phyloP scores from a whole-genome alignment of 2,329 filamentous ascomycete species.

The Ceratocystis diversiconidia region DNA sequence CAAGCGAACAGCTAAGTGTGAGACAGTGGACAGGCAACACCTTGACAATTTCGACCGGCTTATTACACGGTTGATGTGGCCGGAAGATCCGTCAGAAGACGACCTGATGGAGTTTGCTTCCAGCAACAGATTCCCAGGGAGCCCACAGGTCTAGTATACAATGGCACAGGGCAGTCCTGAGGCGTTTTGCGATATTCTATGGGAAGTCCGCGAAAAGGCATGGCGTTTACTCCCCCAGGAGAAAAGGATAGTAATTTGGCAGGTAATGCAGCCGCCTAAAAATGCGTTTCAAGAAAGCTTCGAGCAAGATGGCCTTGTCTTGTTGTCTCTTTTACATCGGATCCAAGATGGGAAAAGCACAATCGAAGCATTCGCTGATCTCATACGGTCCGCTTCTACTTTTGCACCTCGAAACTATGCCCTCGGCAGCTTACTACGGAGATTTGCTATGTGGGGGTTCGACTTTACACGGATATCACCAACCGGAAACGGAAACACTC shows the following conservation, averaged over 20 bases:
- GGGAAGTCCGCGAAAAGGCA: conserved; percentile 16
- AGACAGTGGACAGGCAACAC: conserved; percentile 5
- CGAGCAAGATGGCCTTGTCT: neutral
- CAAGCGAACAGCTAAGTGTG: neutral
- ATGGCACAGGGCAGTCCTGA: conserved; percentile 5
- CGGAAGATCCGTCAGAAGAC: neutral
- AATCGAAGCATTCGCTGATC: conserved; percentile 3
- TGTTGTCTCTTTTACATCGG: conserved; percentile 11
- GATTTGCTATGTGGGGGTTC: conserved; percentile 11
- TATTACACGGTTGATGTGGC: conserved; percentile 11
- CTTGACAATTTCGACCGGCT: conserved; percentile 10
- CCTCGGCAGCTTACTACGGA: conserved; percentile 5
- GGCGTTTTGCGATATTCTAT: conserved; percentile 11
- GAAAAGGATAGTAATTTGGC: conserved; percentile 4
- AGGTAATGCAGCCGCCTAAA: conserved; percentile 17
- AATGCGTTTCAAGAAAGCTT: conserved; percentile 2
- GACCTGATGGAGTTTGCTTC: conserved; percentile 12
- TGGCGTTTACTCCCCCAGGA: conserved; percentile 6
- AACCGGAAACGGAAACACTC: conserved; percentile 7
- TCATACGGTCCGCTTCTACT: conserved; percentile 4
- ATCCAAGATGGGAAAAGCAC: neutral
- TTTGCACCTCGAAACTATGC: conserved; percentile 13
- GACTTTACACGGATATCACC: conserved; percentile 5
- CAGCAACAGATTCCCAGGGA: conserved; percentile 11
- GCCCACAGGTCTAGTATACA: conserved; percentile 9